phyloP scores from a whole-genome alignment of 2,329 filamentous ascomycete species.

The Fusarium citri region DNA sequence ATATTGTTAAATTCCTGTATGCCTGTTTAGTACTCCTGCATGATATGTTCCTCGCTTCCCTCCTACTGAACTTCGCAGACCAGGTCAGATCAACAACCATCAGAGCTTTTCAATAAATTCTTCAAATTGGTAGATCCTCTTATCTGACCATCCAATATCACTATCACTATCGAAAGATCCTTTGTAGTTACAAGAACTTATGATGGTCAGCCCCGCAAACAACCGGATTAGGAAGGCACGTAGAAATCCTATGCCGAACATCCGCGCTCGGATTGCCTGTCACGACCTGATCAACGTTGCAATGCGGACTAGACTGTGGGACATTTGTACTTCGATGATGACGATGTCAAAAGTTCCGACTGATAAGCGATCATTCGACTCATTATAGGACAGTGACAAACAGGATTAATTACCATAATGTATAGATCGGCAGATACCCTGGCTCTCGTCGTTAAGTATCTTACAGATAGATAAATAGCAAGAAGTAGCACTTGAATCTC shows the following conservation, averaged over 20 bases:
- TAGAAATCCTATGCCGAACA: constrained; percentile 29
- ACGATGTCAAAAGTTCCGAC: constrained; percentile 15
- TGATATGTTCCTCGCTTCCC: too few species aligned
- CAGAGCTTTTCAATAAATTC: too few species aligned
- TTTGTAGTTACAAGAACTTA: not conserved
- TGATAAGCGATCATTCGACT: not conserved
- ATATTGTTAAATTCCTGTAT: too few species aligned
- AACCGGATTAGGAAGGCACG: constrained; percentile 32
- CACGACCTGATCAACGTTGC: not conserved
- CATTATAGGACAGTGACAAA: not conserved
- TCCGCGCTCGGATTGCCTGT: constrained; percentile 17
- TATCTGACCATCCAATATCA: not conserved
- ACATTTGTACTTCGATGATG: not conserved
- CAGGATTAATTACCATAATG: not conserved
- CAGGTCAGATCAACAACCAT: too few species aligned
- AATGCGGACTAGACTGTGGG: not conserved
- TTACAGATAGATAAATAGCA: too few species aligned
- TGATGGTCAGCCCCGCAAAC: constrained; percentile 20
- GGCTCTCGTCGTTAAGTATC: too few species aligned
- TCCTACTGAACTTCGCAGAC: too few species aligned
- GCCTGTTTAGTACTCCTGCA: too few species aligned
- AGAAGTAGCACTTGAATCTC: not conserved
- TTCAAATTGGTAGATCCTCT: too few species aligned
- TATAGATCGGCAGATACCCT: not conserved
- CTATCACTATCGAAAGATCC: not conserved